Percentiles rank a stretch among this genome's conserved stretches.
Conservation (phyloP, 768 basidiomycete genomes). For the Tulasnella sp. region DNA sequence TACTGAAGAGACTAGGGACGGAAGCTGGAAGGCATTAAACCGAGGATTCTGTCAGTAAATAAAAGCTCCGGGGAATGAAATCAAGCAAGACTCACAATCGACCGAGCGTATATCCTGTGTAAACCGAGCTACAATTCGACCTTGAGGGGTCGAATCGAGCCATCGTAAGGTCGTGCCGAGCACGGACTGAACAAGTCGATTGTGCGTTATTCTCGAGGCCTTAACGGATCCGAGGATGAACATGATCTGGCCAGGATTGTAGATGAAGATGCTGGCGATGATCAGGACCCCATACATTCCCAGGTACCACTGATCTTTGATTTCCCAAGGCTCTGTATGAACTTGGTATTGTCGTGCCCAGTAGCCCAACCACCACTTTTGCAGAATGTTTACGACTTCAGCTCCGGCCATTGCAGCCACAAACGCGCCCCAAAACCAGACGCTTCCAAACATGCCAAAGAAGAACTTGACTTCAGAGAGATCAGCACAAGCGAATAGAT, state of each 20-base stretch:
- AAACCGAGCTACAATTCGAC: constrained; percentile 40
- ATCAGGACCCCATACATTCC: constrained; percentile 50
- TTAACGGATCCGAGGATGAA: constrained; percentile 56
- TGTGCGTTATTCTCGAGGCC: constrained; percentile 61
- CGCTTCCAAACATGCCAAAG: constrained; percentile 42
- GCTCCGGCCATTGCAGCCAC: constrained; percentile 36
- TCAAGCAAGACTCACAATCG: constrained; percentile 26
- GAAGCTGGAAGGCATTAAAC: neutral
- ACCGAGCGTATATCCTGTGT: constrained; percentile 37
- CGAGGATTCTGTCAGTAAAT: neutral
- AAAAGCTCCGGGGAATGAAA: neutral
- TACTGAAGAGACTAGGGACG: neutral
- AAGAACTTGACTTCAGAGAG: constrained; percentile 45
- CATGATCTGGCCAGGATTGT: constrained; percentile 45
- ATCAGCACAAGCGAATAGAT: neutral
- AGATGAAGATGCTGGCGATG: constrained; percentile 43
- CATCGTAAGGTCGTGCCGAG: constrained; percentile 58
- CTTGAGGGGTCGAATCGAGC: constrained; percentile 39
- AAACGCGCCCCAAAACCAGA: constrained; percentile 44
- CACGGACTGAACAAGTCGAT: constrained; percentile 55
- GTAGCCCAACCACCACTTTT: constrained; percentile 53
- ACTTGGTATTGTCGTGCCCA: constrained; percentile 34
- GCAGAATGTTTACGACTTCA: constrained; percentile 40
- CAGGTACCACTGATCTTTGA: constrained; percentile 51
- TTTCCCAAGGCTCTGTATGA: constrained; percentile 41